Conservation (phyloP, 2,329 filamentous ascomycete species). For the Botrytis galanthina region DNA sequence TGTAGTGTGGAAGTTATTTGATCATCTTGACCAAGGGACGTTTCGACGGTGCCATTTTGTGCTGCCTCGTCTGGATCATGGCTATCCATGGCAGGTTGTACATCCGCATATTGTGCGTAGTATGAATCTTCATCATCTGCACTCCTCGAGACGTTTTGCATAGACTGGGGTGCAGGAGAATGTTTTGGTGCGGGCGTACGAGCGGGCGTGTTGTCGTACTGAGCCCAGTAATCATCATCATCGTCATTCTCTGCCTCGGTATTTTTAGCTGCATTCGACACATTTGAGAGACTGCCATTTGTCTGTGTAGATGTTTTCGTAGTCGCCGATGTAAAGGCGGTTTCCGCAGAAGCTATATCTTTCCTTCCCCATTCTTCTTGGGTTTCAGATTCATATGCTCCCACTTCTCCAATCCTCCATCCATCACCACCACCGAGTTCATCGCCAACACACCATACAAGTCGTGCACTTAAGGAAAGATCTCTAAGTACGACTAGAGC, state of each 20-base stretch:
- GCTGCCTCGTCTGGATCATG: constrained; percentile 73
- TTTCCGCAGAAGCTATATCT: constrained; percentile 60
- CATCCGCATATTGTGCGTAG: constrained; percentile 72
- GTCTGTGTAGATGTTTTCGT: constrained; percentile 7
- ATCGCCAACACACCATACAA: constrained; percentile 64
- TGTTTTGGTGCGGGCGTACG: constrained; percentile 60
- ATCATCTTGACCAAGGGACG: constrained; percentile 47
- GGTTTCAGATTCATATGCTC: constrained; percentile 54
- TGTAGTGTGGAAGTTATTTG: constrained; percentile 35
- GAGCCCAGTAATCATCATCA: constrained; percentile 77
- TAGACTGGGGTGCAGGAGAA: constrained; percentile 56
- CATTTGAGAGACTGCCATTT: background rate
- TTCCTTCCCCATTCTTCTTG: constrained; percentile 50
- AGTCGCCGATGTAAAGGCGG: constrained; percentile 45
- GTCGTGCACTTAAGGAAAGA: constrained; percentile 61
- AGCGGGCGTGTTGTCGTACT: constrained; percentile 70
- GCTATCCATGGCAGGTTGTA: constrained; percentile 77
- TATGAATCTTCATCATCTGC: constrained; percentile 64
- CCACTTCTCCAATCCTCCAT: constrained; percentile 72
- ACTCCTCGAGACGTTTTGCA: constrained; percentile 16
- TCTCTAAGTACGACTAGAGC: constrained; percentile 60
- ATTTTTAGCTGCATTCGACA: background rate
- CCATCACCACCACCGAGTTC: constrained; percentile 58
- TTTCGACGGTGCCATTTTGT: constrained; percentile 42
- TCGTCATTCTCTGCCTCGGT: constrained; percentile 57